Evolutionary conservation across 208 protist species (phyloP).

Genomic region (Trypanosoma scelopori): DNA sequence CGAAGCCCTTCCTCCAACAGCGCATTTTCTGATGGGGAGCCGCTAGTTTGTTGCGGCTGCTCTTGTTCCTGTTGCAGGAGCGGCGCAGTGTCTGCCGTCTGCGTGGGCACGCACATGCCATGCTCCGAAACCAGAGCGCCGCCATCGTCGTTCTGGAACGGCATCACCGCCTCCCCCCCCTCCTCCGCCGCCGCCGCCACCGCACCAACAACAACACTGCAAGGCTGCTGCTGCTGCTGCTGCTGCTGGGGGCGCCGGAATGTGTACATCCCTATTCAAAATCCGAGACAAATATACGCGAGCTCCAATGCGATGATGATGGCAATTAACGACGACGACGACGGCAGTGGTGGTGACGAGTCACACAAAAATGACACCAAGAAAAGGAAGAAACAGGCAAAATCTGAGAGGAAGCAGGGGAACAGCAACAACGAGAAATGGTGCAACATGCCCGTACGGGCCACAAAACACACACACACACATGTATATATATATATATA

Average conservation of each 20-base stretch:
- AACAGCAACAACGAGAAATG: no score
- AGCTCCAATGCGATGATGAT: no score
- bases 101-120: neutral
- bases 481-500: no score
- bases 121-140: neutral
- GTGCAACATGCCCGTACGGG: no score
- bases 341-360: no score
- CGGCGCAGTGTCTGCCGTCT: neutral
- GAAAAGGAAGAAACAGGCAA: no score
- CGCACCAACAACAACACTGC: neutral
- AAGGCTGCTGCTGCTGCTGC: constrained; percentile 10
- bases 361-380: no score
- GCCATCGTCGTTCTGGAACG: constrained; percentile 1
- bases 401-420: no score
- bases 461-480: no score
- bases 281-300: neutral
- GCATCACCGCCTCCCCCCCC: constrained; percentile 4
- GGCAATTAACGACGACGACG: no score
- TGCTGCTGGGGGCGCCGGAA: constrained; percentile 26
- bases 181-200: constrained; percentile 7
- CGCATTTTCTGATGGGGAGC: constrained; percentile 21
- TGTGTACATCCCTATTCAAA: constrained; percentile 17
- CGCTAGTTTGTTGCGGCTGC: constrained; percentile 10
- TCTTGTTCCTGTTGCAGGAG: neutral
- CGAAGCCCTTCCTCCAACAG: constrained; percentile 39